phyloP scores from a whole-genome alignment of 1,284 basidiomycete species.

The Malassezia furfur region DNA sequence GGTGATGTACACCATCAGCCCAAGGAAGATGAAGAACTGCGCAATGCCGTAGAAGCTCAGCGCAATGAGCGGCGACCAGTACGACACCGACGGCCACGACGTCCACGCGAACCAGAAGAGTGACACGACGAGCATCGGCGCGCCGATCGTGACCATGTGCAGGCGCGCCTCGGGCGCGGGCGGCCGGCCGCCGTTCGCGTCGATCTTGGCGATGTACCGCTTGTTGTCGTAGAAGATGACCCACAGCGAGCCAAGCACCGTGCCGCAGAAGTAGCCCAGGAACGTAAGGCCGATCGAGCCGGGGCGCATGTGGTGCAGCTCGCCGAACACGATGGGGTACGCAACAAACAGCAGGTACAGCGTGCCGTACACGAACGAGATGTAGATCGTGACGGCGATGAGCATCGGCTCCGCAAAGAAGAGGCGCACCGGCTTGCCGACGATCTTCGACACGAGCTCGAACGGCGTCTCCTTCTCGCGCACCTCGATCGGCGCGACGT shows the following conservation, averaged over 20 bases:
- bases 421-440: conserved; percentile 55
- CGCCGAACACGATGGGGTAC: conserved; percentile 44
- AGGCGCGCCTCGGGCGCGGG: conserved; percentile 39
- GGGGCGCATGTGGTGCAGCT: conserved; percentile 36
- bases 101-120: conserved; percentile 50
- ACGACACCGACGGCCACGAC: conserved; percentile 39
- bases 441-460: conserved; percentile 53
- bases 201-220: conserved; percentile 24
- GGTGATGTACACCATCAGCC: conserved; percentile 52
- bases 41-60: conserved; percentile 49
- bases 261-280: conserved; percentile 44
- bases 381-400: conserved; percentile 61
- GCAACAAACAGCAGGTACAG: conserved; percentile 43
- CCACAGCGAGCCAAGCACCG: conserved; percentile 21
- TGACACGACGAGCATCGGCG: conserved; percentile 45
- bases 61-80: conserved; percentile 52
- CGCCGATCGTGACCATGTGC: conserved; percentile 37
- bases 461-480: not conserved
- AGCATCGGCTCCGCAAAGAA: conserved; percentile 69
- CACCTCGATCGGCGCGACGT: conserved; percentile 46
- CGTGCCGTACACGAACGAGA: conserved; percentile 62
- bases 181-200: conserved; percentile 25
- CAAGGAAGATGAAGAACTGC: conserved; percentile 56
- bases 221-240: conserved; percentile 36
- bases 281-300: conserved; percentile 46